These are phyloP conservation scores for Paraglomus occultum DNA, from an alignment of 192 early-diverging fungal species.

Conservation along the genomic window DNA sequence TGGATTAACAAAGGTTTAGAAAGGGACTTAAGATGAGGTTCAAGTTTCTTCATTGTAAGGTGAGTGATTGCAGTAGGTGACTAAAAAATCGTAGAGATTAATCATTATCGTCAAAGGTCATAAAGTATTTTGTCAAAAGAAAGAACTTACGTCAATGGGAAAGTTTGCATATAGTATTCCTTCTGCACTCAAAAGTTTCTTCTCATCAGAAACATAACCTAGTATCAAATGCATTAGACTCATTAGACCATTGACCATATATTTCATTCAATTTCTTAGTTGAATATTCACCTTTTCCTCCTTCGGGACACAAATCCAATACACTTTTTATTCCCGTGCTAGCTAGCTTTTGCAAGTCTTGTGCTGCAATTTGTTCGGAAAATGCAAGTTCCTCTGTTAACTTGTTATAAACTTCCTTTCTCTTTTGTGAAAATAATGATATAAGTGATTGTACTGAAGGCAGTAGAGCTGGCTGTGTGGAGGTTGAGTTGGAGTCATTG, in stretches of 20 bases:
- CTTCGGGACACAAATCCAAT: conserved; percentile 3
- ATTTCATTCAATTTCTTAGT: background rate
- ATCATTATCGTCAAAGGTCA: background rate
- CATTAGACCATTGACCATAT: background rate
- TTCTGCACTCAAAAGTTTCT: background rate
- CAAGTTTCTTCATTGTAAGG: background rate
- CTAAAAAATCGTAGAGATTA: background rate
- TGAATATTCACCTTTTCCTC: background rate
- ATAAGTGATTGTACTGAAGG: background rate
- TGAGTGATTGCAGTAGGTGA: background rate
- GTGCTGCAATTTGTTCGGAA: background rate
- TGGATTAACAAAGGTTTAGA: conserved; percentile 8
- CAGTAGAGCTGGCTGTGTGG: background rate
- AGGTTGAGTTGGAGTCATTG: background rate
- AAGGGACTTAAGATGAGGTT: background rate
- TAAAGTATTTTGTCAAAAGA: background rate
- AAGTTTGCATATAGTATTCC: background rate
- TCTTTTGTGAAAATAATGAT: background rate
- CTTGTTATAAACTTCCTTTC: background rate
- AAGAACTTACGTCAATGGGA: background rate
- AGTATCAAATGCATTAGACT: background rate
- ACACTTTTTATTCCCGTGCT: background rate
- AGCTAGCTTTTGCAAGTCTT: background rate
- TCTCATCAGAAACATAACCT: background rate
- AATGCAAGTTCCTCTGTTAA: conserved; percentile 7